These are phyloP conservation scores for Salicornia ramosissima DNA, from an alignment of 148 eudicot genomes.

Conservation along the genomic window DNA sequence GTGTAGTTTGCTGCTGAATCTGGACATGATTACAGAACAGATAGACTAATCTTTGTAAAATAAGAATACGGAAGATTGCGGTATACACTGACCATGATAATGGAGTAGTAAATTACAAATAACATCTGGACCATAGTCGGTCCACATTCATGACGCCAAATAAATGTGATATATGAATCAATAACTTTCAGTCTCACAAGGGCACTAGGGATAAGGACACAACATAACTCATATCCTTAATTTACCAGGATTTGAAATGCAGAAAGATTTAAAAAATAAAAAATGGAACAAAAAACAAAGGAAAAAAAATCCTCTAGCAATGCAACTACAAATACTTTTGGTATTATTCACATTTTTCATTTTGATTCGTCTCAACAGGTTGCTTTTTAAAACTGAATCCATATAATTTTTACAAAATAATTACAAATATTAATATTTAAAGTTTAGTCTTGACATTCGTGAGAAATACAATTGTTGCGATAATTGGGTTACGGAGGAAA, in stretches of 20 bases:
- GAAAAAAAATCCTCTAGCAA: too few relatives aligned
- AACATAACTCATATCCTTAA: neutral
- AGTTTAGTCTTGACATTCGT: too few relatives aligned
- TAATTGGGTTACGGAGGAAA: too few relatives aligned
- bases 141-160: constrained; percentile 23
- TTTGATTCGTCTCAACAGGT: too few relatives aligned
- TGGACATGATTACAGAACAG: constrained; percentile 12
- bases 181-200: neutral
- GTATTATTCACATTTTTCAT: too few relatives aligned
- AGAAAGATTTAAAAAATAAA: neutral
- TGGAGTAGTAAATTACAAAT: neutral
- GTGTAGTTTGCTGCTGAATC: constrained; percentile 8
- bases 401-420: too few relatives aligned
- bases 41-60: neutral
- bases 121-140: constrained; percentile 14
- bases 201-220: constrained; percentile 2
- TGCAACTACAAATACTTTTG: too few relatives aligned
- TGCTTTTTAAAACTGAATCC: too few relatives aligned
- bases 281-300: neutral
- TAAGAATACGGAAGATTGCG: too few relatives aligned
- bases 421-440: too few relatives aligned
- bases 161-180: neutral
- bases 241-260: neutral
- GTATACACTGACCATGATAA: neutral
- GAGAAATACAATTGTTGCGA: too few relatives aligned